Conservation (phyloP, 441 rosid genomes). For the Bruguiera hainesii region DNA sequence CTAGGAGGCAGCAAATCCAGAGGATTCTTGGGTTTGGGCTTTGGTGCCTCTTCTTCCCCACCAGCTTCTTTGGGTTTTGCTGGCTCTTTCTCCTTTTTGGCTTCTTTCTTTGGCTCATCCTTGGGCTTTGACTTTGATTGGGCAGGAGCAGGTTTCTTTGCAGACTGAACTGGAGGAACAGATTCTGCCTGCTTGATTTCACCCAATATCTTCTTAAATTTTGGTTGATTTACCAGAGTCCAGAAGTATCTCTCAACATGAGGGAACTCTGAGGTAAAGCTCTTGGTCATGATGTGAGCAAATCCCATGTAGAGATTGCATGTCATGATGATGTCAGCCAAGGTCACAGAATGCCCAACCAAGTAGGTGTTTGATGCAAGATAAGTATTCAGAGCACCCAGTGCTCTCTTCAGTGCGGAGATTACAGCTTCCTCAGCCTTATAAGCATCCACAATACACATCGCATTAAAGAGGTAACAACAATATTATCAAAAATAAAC, state of each 20-base stretch:
- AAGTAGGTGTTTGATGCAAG: constrained; percentile 64
- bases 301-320: constrained; percentile 67
- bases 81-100: constrained; percentile 43
- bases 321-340: constrained; percentile 65
- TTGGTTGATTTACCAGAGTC: constrained; percentile 87
- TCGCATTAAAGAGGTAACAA: too few species aligned
- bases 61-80: constrained; percentile 47
- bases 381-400: constrained; percentile 60
- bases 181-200: constrained; percentile 71
- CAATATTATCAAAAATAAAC: background rate
- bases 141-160: constrained; percentile 49
- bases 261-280: constrained; percentile 71
- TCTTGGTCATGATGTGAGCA: constrained; percentile 48
- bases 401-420: constrained; percentile 64
- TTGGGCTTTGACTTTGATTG: constrained; percentile 54
- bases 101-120: constrained; percentile 36
- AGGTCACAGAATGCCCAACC: constrained; percentile 66
- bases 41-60: constrained; percentile 59
- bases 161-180: constrained; percentile 46
- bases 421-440: constrained; percentile 76
- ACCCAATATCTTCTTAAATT: constrained; percentile 63
- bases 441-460: background rate
- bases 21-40: constrained; percentile 83
- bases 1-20: constrained; percentile 88
- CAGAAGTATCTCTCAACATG: constrained; percentile 92